These are phyloP conservation scores for Aspergillus kassunensis DNA, from an alignment of 495 filamentous ascomycete genomes.

Conservation along the genomic window DNA sequence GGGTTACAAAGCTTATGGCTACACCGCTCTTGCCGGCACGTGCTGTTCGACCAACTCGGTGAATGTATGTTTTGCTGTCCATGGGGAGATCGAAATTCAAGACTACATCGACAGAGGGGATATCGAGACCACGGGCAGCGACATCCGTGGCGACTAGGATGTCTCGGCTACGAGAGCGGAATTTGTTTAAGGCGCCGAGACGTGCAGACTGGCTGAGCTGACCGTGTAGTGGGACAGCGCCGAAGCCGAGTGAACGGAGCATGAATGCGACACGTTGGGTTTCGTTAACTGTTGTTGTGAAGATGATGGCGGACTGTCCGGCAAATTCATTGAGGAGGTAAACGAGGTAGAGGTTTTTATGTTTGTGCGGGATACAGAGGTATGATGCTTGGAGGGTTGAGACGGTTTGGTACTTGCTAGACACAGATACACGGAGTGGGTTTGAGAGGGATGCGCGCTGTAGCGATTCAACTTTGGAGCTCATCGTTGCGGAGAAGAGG, in stretches of 20 bases:
- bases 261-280: constrained; percentile 80
- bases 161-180: constrained; percentile 67
- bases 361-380: constrained; percentile 78
- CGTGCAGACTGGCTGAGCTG: constrained; percentile 81
- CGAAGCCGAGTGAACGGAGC: constrained; percentile 72
- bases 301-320: constrained; percentile 82
- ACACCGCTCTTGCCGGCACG: constrained; percentile 84
- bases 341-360: constrained; percentile 89
- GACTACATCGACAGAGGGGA: constrained; percentile 85
- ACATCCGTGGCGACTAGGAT: constrained; percentile 97
- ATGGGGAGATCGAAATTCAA: constrained; percentile 81
- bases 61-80: constrained; percentile 87
- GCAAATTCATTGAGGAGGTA: constrained; percentile 79
- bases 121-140: constrained; percentile 90
- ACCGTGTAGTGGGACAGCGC: constrained; percentile 88
- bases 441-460: constrained; percentile 83
- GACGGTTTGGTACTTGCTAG: constrained; percentile 81
- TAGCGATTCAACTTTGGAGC: constrained; percentile 83
- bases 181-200: constrained; percentile 82
- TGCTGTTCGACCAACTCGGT: constrained; percentile 90
- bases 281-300: constrained; percentile 90
- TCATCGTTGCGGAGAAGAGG: constrained; percentile 93
- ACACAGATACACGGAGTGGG: constrained; percentile 73
- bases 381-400: constrained; percentile 77
- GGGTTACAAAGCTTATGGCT: constrained; percentile 76